Conservation (phyloP, 2,329 filamentous ascomycete species). For the Akanthomyces muscarius region DNA sequence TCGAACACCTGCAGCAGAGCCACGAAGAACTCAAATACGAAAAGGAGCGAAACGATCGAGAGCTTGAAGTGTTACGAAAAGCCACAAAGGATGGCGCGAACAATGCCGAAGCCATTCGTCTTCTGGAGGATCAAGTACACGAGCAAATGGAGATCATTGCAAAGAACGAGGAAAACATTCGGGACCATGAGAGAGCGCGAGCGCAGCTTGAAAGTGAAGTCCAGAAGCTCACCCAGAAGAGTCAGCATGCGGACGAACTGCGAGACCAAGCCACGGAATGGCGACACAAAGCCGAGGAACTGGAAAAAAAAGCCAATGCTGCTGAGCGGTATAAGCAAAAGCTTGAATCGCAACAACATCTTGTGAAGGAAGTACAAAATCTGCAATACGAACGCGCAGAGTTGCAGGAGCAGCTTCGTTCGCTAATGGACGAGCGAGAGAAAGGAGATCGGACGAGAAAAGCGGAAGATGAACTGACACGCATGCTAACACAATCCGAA, state of each 20-base stretch:
- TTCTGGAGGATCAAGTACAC: constrained; percentile 53
- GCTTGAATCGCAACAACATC: constrained; percentile 51
- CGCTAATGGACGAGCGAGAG: constrained; percentile 34
- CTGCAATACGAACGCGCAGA: constrained; percentile 53
- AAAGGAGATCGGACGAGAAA: constrained; percentile 31
- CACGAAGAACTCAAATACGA: constrained; percentile 64
- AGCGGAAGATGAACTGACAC: constrained; percentile 38
- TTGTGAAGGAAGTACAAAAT: constrained; percentile 53
- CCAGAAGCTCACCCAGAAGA: constrained; percentile 41
- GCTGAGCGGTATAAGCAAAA: constrained; percentile 61
- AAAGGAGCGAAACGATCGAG: constrained; percentile 53
- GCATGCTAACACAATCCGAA: constrained; percentile 40
- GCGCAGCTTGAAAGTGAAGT: constrained; percentile 58
- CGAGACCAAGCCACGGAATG: constrained; percentile 59
- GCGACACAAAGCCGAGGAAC: constrained; percentile 53
- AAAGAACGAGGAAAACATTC: constrained; percentile 53
- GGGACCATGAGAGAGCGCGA: constrained; percentile 31
- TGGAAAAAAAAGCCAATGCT: constrained; percentile 60
- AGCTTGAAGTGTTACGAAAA: constrained; percentile 47
- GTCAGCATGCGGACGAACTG: constrained; percentile 47
- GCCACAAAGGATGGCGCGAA: constrained; percentile 49
- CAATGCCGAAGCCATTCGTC: constrained; percentile 48
- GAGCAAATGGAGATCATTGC: constrained; percentile 71
- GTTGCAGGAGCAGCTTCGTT: constrained; percentile 44
- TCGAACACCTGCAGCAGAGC: constrained; percentile 57